Evolutionary conservation across 2,329 filamentous ascomycete species (phyloP).

Genomic region (Trichophyton mentagrophytes): DNA sequence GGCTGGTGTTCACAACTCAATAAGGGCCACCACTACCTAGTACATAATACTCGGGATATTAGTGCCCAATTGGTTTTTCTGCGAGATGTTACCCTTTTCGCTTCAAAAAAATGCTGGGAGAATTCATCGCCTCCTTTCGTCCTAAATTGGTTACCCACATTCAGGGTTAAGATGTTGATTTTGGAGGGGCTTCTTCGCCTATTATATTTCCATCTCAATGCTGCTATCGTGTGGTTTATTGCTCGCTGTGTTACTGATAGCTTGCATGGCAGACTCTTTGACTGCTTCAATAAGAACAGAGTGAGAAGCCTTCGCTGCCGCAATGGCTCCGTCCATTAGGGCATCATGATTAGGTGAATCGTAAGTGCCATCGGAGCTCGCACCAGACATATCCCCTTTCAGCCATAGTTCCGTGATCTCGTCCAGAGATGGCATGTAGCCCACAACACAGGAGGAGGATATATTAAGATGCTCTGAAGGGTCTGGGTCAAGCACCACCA

Average conservation of each 20-base stretch:
- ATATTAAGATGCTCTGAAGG: constrained; percentile 67
- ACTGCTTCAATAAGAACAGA: constrained; percentile 50
- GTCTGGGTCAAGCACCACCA: constrained; percentile 60
- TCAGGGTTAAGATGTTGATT: neutral
- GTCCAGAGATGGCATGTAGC: constrained; percentile 72
- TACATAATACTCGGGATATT: neutral
- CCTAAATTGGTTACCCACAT: no score
- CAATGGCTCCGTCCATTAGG: constrained; percentile 51
- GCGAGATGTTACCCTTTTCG: no score
- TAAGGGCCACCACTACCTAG: neutral
- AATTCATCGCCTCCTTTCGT: no score
- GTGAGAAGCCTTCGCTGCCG: constrained; percentile 47
- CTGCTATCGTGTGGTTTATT: neutral
- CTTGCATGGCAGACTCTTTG: constrained; percentile 42
- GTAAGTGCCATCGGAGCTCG: constrained; percentile 23
- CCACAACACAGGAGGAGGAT: constrained; percentile 74
- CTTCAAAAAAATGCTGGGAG: no score
- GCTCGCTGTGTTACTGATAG: constrained; percentile 16
- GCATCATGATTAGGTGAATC: constrained; percentile 33
- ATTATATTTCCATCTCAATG: neutral
- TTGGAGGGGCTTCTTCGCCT: neutral
- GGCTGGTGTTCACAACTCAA: neutral
- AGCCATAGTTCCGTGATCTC: constrained; percentile 94
- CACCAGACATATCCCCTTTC: constrained; percentile 52
- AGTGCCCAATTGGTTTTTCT: no score